Evolutionary conservation across 2,329 filamentous ascomycete genomes (phyloP).

Genomic region (Xylariaceae sp.): DNA sequence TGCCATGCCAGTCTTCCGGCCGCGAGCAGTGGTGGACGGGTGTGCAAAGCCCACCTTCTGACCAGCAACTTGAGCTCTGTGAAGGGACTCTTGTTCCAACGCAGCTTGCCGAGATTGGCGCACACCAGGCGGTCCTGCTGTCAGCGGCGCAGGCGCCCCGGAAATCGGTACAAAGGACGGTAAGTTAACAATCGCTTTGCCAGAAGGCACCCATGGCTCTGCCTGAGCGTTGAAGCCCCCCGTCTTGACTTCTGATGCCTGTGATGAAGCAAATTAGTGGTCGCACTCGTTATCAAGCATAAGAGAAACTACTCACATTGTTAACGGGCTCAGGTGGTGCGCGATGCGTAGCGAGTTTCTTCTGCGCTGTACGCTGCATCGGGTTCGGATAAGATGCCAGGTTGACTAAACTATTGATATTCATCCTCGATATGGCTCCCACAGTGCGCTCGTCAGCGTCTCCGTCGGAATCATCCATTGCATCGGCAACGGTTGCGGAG

Average conservation of each 20-base stretch:
- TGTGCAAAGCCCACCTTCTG: too few relatives aligned
- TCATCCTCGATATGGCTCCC: constrained; percentile 40
- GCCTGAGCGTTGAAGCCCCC: constrained; percentile 3
- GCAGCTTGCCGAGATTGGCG: constrained; percentile 43
- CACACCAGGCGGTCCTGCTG: constrained; percentile 50
- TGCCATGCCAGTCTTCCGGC: too few relatives aligned
- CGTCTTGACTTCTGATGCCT: neutral
- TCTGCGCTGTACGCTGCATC: constrained; percentile 47
- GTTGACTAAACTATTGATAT: constrained; percentile 47
- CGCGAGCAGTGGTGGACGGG: too few relatives aligned
- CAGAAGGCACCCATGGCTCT: constrained; percentile 13
- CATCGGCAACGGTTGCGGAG: neutral
- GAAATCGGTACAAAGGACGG: constrained; percentile 20
- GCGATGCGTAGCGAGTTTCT: constrained; percentile 35
- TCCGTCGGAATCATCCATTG: constrained; percentile 7
- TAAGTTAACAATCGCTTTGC: constrained; percentile 17
- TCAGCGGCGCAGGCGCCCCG: constrained; percentile 46
- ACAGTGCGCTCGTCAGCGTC: constrained; percentile 29
- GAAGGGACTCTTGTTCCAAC: constrained; percentile 32
- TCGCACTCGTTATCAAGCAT: neutral
- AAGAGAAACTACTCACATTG: neutral
- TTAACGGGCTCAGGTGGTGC: constrained; percentile 4
- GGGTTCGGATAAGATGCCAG: constrained; percentile 53
- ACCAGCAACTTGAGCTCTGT: constrained; percentile 24
- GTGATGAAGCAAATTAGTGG: constrained; percentile 14